phyloP scores from a whole-genome alignment of 2,329 filamentous ascomycete genomes.

The Phaeomoniella chlamydospora region DNA sequence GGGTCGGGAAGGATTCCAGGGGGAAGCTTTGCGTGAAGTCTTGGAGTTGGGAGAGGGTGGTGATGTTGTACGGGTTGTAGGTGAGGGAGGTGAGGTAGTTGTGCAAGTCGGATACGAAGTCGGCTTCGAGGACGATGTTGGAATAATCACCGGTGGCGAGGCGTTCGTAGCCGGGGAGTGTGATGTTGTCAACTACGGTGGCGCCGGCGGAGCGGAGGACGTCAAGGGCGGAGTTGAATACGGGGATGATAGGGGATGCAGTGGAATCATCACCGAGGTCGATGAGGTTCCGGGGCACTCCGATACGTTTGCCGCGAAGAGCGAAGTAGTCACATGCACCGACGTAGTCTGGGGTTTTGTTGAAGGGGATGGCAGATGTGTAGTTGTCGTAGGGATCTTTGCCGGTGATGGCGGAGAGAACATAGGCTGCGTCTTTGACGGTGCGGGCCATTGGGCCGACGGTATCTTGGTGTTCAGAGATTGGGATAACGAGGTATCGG shows the following conservation, averaged over 20 bases:
- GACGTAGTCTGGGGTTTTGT: constrained; percentile 34
- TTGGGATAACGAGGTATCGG: constrained; percentile 49
- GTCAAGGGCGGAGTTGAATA: constrained; percentile 40
- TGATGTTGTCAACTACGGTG: constrained; percentile 43
- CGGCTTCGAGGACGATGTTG: constrained; percentile 36
- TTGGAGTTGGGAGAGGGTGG: constrained; percentile 34
- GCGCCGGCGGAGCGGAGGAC: constrained; percentile 42
- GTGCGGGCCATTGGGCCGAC: constrained; percentile 41
- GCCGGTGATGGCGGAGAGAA: constrained; percentile 45
- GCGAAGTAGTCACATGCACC: constrained; percentile 41
- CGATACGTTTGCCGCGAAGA: constrained; percentile 45
- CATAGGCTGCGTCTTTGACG: constrained; percentile 42
- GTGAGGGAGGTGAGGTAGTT: constrained; percentile 42
- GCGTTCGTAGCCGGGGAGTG: constrained; percentile 37
- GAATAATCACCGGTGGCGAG: constrained; percentile 17
- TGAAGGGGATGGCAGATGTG: constrained; percentile 42
- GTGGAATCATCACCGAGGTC: constrained; percentile 14
- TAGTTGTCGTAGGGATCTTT: constrained; percentile 40
- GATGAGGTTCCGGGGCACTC: constrained; percentile 43
- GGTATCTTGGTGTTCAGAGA: constrained; percentile 48
- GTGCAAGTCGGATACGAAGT: constrained; percentile 44
- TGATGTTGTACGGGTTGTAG: constrained; percentile 43
- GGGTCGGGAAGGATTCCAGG: constrained; percentile 43
- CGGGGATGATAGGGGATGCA: constrained; percentile 28
- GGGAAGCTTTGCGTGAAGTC: constrained; percentile 39